Evolutionary conservation across 192 early-diverging fungal genomes (phyloP).

Genomic region (Coemansia sp.): DNA sequence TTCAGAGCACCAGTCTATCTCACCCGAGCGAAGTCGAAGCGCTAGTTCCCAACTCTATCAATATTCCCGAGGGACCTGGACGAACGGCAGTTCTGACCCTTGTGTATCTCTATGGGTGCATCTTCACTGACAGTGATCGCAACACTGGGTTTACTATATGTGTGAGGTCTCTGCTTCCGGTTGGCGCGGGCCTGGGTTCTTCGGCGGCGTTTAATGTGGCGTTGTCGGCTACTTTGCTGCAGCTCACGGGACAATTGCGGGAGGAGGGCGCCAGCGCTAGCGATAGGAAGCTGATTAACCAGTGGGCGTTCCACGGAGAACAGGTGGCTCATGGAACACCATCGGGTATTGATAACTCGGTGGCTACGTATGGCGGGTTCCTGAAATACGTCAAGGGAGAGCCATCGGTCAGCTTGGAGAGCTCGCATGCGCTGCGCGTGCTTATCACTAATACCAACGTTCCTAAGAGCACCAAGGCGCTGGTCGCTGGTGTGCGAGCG

Average conservation of each 20-base stretch:
- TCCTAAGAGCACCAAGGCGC: conserved; percentile 82
- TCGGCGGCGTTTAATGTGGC: conserved; percentile 90
- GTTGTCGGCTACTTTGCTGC: conserved; percentile 73
- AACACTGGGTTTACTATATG: conserved; percentile 56
- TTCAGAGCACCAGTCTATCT: neutral
- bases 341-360: conserved; percentile 92
- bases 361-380: conserved; percentile 86
- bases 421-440: conserved; percentile 66
- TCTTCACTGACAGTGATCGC: conserved; percentile 19
- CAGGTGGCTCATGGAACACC: conserved; percentile 95
- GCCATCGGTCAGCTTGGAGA: conserved; percentile 51
- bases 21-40: conserved; percentile 18
- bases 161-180: conserved; percentile 75
- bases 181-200: conserved; percentile 92
- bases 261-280: conserved; percentile 9
- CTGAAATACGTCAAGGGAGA: conserved; percentile 66
- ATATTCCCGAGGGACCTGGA: conserved; percentile 29
- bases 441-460: conserved; percentile 88
- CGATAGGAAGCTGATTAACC: conserved; percentile 65
- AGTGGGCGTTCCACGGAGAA: conserved; percentile 90
- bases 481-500: conserved; percentile 75
- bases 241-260: conserved; percentile 46
- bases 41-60: conserved; percentile 10
- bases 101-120: conserved; percentile 59
- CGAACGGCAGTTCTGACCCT: conserved; percentile 63